Evolutionary conservation across 108 stramenopile genomes (phyloP), one percentile per base, ranked within the genome.

Genomic region (Schizochytrium sp.): DNA sequence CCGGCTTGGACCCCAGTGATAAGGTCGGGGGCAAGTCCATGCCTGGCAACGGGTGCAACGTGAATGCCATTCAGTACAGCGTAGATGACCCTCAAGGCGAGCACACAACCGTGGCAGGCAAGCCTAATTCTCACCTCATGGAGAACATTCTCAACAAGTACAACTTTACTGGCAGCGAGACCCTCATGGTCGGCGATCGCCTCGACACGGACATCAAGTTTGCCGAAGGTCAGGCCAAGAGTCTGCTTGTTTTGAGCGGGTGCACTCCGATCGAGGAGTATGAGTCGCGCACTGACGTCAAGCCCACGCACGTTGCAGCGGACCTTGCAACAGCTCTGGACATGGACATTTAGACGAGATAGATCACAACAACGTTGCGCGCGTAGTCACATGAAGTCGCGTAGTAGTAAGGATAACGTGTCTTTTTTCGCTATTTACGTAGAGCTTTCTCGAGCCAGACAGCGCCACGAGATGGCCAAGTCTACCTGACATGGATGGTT

Each of bases 101-200:
- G 47, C 10, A 53, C 92, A 95, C 34, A 91, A 58, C 72, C 6
- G 93, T 96, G 88, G 96, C 95, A 8, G 97, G 97, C 10, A 97
- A 97, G 87, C 97, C 97, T 19, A 58, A 43, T 58, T 92, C 95
- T 4, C 76, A 92, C 34, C 90, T 95, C 23, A 91, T 96, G 5
- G 55, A 71, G 60, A 69, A 92, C 47, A 71, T 41, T 29, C 43
- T 43, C 8, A 19, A 23, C 5, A 88, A 90, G 72, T 69, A 93
- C 71, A 60, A 88, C 28, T 72, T 95, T 18, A 88, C 94, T 87
- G 90, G 88, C 10, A 63, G 90, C 3, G 91, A 95, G 58, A 93
- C 95, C 23, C 87, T 96, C 58, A 93, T 97, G 88, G 95, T 97
- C 53, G 97, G 97, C 0, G 96, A 97, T 91, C 93, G 97, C n/a